phyloP scores from a whole-genome alignment of 2,329 filamentous ascomycete species.

The Polytolypa hystricis region DNA sequence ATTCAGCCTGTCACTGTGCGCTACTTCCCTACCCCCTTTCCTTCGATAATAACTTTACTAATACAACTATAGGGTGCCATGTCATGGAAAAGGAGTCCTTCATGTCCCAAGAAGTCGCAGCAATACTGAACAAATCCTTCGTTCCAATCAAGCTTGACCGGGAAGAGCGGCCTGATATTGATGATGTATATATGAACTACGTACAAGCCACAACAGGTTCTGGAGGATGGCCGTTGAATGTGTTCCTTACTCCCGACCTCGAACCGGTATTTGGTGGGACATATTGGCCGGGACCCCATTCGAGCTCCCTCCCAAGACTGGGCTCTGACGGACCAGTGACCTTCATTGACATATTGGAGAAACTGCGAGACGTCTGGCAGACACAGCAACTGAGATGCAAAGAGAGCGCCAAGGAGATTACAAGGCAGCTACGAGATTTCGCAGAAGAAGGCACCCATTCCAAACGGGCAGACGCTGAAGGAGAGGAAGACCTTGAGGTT shows the following conservation, averaged over 20 bases:
- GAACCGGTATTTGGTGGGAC: constrained; percentile 93
- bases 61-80: constrained; percentile 53
- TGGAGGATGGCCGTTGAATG: constrained; percentile 89
- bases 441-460: constrained; percentile 68
- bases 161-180: constrained; percentile 86
- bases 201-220: constrained; percentile 83
- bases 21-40: constrained; percentile 11
- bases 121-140: constrained; percentile 74
- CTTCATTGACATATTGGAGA: constrained; percentile 72
- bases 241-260: constrained; percentile 89
- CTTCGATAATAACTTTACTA: constrained; percentile 10
- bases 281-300: constrained; percentile 79
- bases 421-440: constrained; percentile 71
- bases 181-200: constrained; percentile 97
- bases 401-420: constrained; percentile 71
- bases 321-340: constrained; percentile 51
- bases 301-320: constrained; percentile 33
- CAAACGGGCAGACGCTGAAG: constrained; percentile 30
- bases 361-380: constrained; percentile 64
- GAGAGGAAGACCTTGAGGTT: constrained; percentile 65
- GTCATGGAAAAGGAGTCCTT: constrained; percentile 93
- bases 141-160: constrained; percentile 87
- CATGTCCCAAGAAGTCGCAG: constrained; percentile 66
- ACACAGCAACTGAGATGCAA: constrained; percentile 75
- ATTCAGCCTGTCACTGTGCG: constrained; percentile 89